Conservation (phyloP, 2,329 filamentous ascomycete genomes). For the Eurotiales sp. region DNA sequence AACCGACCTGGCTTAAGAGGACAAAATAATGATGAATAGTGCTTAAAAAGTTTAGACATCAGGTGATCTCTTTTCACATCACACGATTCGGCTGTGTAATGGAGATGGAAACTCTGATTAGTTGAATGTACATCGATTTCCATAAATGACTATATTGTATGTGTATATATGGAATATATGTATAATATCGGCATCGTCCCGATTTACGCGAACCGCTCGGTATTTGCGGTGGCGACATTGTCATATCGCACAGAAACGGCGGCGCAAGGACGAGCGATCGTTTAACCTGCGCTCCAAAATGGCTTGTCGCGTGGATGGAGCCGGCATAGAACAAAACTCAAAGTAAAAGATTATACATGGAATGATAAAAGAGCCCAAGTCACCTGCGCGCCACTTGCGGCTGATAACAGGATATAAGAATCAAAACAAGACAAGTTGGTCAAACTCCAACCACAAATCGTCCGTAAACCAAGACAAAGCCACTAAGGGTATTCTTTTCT, state of each 20-base stretch:
- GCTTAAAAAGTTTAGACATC: no score
- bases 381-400: not conserved
- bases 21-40: no score
- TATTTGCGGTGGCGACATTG: not conserved
- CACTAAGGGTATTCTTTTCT: conserved; percentile 20
- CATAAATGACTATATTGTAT: not conserved
- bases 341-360: conserved; percentile 19
- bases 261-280: not conserved
- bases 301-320: no score
- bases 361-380: conserved; percentile 11
- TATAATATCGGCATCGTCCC: not conserved
- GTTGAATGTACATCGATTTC: no score
- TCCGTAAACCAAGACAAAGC: not conserved
- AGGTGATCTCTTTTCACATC: no score
- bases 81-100: no score
- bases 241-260: not conserved
- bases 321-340: conserved; percentile 17
- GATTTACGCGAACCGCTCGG: not conserved
- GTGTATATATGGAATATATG: not conserved
- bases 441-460: not conserved
- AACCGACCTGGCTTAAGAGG: no score
- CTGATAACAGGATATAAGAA: conserved; percentile 9
- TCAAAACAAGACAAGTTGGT: not conserved
- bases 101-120: no score
- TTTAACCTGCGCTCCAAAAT: conserved; percentile 13